These are phyloP conservation scores for Helenozyma rhizophorensis DNA, from an alignment of 805 yeast species.

Conservation along the genomic window DNA sequence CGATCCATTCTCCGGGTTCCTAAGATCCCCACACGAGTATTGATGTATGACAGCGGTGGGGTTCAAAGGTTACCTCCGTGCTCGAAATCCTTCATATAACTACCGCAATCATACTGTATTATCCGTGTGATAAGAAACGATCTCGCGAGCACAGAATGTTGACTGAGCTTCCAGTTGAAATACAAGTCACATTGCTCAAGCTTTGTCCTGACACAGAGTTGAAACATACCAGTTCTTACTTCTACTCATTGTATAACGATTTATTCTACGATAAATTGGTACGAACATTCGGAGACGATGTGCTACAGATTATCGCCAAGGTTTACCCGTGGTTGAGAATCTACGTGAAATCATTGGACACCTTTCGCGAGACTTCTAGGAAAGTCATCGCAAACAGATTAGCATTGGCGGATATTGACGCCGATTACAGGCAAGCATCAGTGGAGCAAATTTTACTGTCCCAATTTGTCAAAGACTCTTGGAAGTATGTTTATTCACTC, in stretches of 20 bases:
- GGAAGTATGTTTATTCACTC: conserved; percentile 50
- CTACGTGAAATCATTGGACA: conserved; percentile 37
- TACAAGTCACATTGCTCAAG: conserved; percentile 34
- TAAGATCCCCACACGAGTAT: too few species aligned
- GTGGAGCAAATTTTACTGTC: conserved; percentile 1
- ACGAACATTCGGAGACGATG: conserved; percentile 34
- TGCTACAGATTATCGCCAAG: conserved; percentile 25
- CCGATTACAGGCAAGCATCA: background rate
- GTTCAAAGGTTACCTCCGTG: too few species aligned
- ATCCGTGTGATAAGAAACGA: too few species aligned
- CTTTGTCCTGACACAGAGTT: conserved; percentile 30
- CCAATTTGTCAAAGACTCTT: conserved; percentile 44
- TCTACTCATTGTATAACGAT: conserved; percentile 49
- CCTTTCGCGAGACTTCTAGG: conserved; percentile 26
- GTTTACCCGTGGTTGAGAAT: conserved; percentile 35
- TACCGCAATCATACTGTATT: too few species aligned
- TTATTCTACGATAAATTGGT: conserved; percentile 38
- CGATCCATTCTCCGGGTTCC: too few species aligned
- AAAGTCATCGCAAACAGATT: conserved; percentile 23
- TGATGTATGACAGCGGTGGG: too few species aligned
- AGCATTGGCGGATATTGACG: conserved; percentile 21
- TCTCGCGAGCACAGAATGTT: conserved; percentile 9
- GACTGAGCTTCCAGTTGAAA: conserved; percentile 37
- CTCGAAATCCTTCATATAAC: too few species aligned
- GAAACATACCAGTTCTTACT: conserved; percentile 36